These are phyloP conservation scores for Paramecium biaurelia DNA, from an alignment of 73 alveolate genomes.

Conservation along the genomic window DNA sequence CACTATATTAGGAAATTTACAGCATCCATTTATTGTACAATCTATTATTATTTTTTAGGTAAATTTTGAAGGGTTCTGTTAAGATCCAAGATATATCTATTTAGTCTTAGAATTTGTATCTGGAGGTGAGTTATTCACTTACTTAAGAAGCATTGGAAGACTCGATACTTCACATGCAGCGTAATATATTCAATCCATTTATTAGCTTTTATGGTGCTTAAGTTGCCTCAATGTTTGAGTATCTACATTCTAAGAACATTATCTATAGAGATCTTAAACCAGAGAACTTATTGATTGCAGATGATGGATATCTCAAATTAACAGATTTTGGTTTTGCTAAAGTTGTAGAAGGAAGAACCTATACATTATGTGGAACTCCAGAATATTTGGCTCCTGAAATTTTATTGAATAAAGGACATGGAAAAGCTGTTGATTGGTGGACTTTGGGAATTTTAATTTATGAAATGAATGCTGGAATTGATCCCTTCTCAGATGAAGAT, in stretches of 20 bases:
- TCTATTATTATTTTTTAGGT: slow-evolving; percentile 48
- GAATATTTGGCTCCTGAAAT: slow-evolving; percentile 98
- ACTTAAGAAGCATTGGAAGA: slow-evolving; percentile 74
- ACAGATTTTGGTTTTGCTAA: slow-evolving; percentile 97
- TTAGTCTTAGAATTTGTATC: slow-evolving; percentile 76
- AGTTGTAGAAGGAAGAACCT: slow-evolving; percentile 91
- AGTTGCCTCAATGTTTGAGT: slow-evolving; percentile 76
- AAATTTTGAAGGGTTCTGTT: slow-evolving; percentile 61
- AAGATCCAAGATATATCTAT: slow-evolving; percentile 79
- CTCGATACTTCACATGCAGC: slow-evolving; percentile 71
- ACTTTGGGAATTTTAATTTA: slow-evolving; percentile 81
- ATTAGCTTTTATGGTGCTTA: slow-evolving; percentile 75
- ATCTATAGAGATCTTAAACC: slow-evolving; percentile 87
- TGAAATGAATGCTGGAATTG: slow-evolving; percentile 88
- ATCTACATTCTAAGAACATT: slow-evolving; percentile 76
- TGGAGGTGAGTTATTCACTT: slow-evolving; percentile 87
- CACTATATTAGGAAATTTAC: slow-evolving; percentile 75
- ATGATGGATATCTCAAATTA: slow-evolving; percentile 91
- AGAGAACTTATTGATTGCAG: slow-evolving; percentile 92
- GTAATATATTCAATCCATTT: slow-evolving; percentile 60
- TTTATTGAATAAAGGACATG: slow-evolving; percentile 93
- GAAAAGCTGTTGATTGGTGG: slow-evolving; percentile 98
- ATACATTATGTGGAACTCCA: slow-evolving; percentile 97
- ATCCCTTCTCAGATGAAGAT: slow-evolving; percentile 85
- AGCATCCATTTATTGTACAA: slow-evolving; percentile 85